A percentile compares a stretch with the other conserved stretches of the same genome.
Evolutionary conservation across 352 stramenopile species (phyloP).

Genomic region (Thraustochytrium striatum): DNA sequence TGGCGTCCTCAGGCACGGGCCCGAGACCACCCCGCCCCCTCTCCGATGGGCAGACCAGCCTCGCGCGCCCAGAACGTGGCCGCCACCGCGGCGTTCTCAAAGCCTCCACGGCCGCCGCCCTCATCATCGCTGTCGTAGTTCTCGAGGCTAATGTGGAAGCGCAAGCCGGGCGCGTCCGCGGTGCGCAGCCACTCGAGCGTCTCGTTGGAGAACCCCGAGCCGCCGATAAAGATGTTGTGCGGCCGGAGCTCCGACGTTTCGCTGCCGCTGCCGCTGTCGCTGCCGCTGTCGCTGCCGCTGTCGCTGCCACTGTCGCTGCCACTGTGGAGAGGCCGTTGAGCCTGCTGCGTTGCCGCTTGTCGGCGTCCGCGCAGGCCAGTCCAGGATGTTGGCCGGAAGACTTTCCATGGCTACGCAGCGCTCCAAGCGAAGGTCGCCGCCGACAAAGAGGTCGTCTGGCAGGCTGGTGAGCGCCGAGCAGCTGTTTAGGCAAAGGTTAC

Average conservation of each 20-base stretch:
- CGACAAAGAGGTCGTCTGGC: background rate
- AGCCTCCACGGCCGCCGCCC: background rate
- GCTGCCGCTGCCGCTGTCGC: no score
- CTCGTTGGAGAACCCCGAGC: background rate
- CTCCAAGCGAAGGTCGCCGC: slow-evolving; percentile 30
- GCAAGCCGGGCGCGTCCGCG: slow-evolving; percentile 1
- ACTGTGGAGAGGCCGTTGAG: no score
- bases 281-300: no score
- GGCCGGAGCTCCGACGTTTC: background rate
- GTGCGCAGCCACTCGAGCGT: slow-evolving; percentile 35
- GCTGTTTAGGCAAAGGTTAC: no score
- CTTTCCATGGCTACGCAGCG: slow-evolving; percentile 1
- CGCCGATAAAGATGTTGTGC: slow-evolving; percentile 20
- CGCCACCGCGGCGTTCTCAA: slow-evolving; percentile 5
- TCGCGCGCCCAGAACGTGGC: slow-evolving; percentile 32
- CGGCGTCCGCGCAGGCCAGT: background rate
- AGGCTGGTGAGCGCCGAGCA: background rate
- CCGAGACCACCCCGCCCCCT: no score
- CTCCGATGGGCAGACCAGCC: no score
- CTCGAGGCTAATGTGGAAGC: slow-evolving; percentile 27
- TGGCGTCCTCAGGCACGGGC: no score
- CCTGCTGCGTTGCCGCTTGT: no score
- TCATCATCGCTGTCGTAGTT: no score
- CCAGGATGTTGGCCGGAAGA: background rate
- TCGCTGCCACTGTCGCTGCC: no score